Conservation (phyloP, 2,329 filamentous ascomycete species). For the Stenocarpella maydis region DNA sequence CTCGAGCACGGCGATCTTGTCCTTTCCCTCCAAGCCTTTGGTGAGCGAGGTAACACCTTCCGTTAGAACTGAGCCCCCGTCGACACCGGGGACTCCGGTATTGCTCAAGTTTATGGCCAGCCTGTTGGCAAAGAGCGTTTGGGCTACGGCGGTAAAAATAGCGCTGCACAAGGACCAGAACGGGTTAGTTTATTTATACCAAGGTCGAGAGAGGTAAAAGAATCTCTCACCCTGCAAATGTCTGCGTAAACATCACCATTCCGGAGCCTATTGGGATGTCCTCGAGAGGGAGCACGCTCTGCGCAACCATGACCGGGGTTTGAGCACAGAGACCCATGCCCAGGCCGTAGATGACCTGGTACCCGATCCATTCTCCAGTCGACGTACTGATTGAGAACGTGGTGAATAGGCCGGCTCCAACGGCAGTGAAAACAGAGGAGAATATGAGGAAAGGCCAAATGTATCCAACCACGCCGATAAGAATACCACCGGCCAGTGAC, state of each 20-base stretch:
- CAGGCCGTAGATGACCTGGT: slow-evolving; percentile 19
- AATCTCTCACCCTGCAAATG: neutral
- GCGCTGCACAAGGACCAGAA: too few relatives aligned
- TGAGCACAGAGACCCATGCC: neutral
- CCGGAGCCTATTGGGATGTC: neutral
- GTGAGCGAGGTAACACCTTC: too few relatives aligned
- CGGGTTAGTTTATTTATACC: too few relatives aligned
- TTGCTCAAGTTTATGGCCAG: too few relatives aligned
- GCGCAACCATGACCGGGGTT: neutral
- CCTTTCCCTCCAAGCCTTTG: neutral
- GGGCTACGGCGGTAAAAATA: too few relatives aligned
- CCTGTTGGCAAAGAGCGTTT: too few relatives aligned
- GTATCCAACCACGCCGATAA: slow-evolving; percentile 49
- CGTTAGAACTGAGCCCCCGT: too few relatives aligned
- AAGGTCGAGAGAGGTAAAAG: neutral
- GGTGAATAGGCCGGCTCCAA: slow-evolving; percentile 17
- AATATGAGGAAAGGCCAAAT: slow-evolving; percentile 50
- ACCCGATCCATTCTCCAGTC: slow-evolving; percentile 24
- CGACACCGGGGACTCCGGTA: too few relatives aligned
- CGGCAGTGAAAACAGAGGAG: slow-evolving; percentile 28
- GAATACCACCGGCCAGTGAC: slow-evolving; percentile 47
- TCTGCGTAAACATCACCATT: neutral
- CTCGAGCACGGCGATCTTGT: neutral
- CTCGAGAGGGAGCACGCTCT: neutral
- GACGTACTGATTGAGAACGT: neutral